A percentile compares a stretch with the other conserved stretches of the same genome.
These are phyloP conservation scores for Entonaema liquescens DNA, from an alignment of 495 filamentous ascomycete species.

Conservation along the genomic window DNA sequence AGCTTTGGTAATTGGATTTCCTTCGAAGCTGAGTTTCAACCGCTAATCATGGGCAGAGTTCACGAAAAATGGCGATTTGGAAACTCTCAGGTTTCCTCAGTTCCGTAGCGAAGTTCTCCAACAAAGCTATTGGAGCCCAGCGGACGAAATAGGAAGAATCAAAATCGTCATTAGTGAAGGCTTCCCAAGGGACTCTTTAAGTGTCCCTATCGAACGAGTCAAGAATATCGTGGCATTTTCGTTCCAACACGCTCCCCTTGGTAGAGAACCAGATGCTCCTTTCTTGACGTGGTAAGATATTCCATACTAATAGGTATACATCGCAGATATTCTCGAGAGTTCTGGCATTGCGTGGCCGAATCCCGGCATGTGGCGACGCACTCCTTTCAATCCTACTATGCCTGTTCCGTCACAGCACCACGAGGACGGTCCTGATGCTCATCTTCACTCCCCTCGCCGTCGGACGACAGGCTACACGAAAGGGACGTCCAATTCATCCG, in stretches of 20 bases:
- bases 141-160: conserved; percentile 75
- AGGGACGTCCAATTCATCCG: conserved; percentile 21
- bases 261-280: conserved; percentile 54
- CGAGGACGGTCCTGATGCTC: conserved; percentile 52
- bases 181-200: conserved; percentile 60
- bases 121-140: conserved; percentile 76
- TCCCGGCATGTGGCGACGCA: conserved; percentile 72
- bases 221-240: conserved; percentile 81
- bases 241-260: conserved; percentile 85
- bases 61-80: conserved; percentile 69
- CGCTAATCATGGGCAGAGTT: conserved; percentile 56
- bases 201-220: conserved; percentile 70
- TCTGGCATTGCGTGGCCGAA: conserved; percentile 87
- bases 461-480: conserved; percentile 41
- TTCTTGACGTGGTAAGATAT: conserved; percentile 26
- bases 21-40: not conserved
- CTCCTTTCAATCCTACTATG: conserved; percentile 47
- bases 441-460: conserved; percentile 55
- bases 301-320: conserved; percentile 24
- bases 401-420: conserved; percentile 53
- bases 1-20: conserved; percentile 55
- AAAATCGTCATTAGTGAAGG: conserved; percentile 83
- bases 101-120: conserved; percentile 77
- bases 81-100: conserved; percentile 73
- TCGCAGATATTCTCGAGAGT: conserved; percentile 72